Evolutionary conservation across 2,329 filamentous ascomycete species (phyloP).

Genomic region (Venturia nashicola): DNA sequence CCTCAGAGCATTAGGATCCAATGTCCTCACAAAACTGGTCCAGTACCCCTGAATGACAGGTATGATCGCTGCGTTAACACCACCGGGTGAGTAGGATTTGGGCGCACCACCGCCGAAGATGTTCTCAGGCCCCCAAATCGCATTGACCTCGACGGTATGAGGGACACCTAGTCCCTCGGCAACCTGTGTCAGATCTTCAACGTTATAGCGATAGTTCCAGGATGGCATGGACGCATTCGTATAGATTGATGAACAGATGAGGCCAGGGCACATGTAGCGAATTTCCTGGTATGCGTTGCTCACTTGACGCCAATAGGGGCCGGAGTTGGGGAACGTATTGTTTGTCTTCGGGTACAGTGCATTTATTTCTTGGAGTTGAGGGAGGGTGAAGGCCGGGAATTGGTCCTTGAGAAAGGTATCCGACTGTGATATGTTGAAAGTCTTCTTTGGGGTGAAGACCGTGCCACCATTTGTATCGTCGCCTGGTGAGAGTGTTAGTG

Average conservation of each 20-base stretch:
- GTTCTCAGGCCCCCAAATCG: slow-evolving; percentile 55
- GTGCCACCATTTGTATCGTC: slow-evolving; percentile 53
- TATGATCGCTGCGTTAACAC: slow-evolving; percentile 43
- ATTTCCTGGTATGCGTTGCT: slow-evolving; percentile 51
- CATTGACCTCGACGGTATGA: slow-evolving; percentile 54
- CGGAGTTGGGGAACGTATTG: slow-evolving; percentile 32
- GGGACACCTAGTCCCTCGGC: slow-evolving; percentile 39
- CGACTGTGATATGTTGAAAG: slow-evolving; percentile 35
- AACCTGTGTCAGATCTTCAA: slow-evolving; percentile 44
- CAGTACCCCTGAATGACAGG: slow-evolving; percentile 57
- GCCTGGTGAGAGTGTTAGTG: neutral
- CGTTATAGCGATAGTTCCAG: slow-evolving; percentile 62
- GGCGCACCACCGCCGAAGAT: slow-evolving; percentile 34
- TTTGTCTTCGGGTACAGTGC: slow-evolving; percentile 39
- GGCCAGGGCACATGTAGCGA: slow-evolving; percentile 51
- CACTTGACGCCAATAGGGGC: slow-evolving; percentile 46
- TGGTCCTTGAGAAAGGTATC: slow-evolving; percentile 46
- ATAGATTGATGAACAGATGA: slow-evolving; percentile 34
- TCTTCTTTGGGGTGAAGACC: slow-evolving; percentile 41
- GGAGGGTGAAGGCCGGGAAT: slow-evolving; percentile 41
- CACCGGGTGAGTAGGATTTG: slow-evolving; percentile 39
- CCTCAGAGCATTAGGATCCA: slow-evolving; percentile 52
- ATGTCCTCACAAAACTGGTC: slow-evolving; percentile 54
- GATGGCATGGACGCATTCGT: slow-evolving; percentile 24
- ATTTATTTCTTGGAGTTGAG: slow-evolving; percentile 41